A percentile compares a stretch with the other conserved stretches of the same genome.
phyloP scores from a whole-genome alignment of 2,329 filamentous ascomycete species.

The Albifimbria verrucaria region DNA sequence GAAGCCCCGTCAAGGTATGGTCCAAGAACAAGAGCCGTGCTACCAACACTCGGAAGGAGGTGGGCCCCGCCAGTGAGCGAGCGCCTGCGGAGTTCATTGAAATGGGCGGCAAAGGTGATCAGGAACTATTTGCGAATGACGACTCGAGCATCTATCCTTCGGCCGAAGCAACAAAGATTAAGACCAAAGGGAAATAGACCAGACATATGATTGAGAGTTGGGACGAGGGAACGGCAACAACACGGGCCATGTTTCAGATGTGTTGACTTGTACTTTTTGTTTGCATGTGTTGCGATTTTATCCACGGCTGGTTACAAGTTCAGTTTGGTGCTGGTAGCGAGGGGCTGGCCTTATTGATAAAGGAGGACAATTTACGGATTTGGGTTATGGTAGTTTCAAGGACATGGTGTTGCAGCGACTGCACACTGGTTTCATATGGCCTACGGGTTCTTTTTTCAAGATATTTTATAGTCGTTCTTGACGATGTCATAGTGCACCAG shows the following conservation, averaged over 20 bases:
- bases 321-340: neutral
- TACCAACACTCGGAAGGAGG: conserved; percentile 50
- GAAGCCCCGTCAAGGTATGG: conserved; percentile 68
- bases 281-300: neutral
- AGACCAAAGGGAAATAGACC: conserved; percentile 14
- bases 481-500: too few relatives aligned
- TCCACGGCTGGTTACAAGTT: neutral
- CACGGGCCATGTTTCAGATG: too few relatives aligned
- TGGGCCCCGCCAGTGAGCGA: conserved; percentile 63
- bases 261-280: neutral
- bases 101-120: conserved; percentile 83
- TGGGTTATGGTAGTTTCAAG: neutral
- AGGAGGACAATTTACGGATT: neutral
- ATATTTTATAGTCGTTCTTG: too few relatives aligned
- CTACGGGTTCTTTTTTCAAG: too few relatives aligned
- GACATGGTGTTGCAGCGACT: too few relatives aligned
- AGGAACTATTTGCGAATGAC: conserved; percentile 69
- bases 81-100: conserved; percentile 75
- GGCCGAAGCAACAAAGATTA: conserved; percentile 26
- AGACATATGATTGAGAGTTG: too few relatives aligned
- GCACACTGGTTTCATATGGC: too few relatives aligned
- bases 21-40: conserved; percentile 59
- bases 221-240: too few relatives aligned
- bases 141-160: conserved; percentile 45
- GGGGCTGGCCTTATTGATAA: neutral